A percentile compares a stretch with the other conserved stretches of the same genome.
phyloP scores from a whole-genome alignment of 495 filamentous ascomycete genomes.

The Haplographium delicatum region DNA sequence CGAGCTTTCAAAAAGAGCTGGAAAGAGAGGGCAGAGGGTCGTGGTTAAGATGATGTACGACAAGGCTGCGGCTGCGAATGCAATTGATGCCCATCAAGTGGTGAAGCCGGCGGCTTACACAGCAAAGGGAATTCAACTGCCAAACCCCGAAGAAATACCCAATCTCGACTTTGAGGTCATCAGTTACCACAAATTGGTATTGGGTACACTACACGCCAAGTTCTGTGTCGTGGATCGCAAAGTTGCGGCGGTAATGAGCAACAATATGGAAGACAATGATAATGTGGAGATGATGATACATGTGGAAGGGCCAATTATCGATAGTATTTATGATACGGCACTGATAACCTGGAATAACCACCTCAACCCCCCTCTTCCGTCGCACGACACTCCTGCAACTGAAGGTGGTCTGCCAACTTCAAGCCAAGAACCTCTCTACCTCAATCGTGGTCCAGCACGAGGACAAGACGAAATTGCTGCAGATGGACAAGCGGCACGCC shows the following conservation, averaged over 20 bases:
- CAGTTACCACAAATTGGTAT: constrained; percentile 64
- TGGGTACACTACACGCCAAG: constrained; percentile 76
- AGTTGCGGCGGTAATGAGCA: constrained; percentile 63
- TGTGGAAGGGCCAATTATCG: constrained; percentile 70
- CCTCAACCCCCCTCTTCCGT: constrained; percentile 57
- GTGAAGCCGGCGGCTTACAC: constrained; percentile 55
- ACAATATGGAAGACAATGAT: constrained; percentile 74
- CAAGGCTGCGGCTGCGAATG: constrained; percentile 57
- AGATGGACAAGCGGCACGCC: constrained; percentile 8
- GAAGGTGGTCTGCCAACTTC: constrained; percentile 20
- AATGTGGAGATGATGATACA: constrained; percentile 79
- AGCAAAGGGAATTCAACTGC: constrained; percentile 51
- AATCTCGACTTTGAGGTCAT: constrained; percentile 67
- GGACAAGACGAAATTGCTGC: constrained; percentile 9
- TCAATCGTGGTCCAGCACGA: not conserved
- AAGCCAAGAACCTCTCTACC: constrained; percentile 21
- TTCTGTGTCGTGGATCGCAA: constrained; percentile 71
- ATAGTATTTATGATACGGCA: constrained; percentile 66
- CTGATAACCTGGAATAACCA: constrained; percentile 65
- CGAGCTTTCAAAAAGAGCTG: constrained; percentile 62
- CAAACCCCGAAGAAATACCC: constrained; percentile 56
- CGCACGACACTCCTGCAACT: constrained; percentile 45
- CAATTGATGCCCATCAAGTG: constrained; percentile 55
- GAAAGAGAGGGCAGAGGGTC: constrained; percentile 48
- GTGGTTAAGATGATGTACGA: constrained; percentile 75